Percentiles rank a stretch among this genome's conserved stretches.
Conservation (phyloP, 345 rosid genomes). For the Camelina sativa region DNA sequence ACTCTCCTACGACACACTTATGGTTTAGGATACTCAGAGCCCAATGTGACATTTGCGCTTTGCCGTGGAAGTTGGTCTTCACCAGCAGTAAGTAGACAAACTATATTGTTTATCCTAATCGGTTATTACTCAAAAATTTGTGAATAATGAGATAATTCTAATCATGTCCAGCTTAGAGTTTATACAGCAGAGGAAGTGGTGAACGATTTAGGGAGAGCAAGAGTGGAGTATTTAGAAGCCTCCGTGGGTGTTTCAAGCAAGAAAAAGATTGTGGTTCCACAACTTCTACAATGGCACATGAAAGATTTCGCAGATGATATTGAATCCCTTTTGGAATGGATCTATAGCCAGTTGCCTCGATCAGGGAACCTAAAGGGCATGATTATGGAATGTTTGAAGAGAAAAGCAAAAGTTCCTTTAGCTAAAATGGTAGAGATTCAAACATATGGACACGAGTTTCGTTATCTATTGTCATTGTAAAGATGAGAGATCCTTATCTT, state of each 20-base stretch:
- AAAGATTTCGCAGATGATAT: slow-evolving; percentile 82
- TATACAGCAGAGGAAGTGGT: slow-evolving; percentile 71
- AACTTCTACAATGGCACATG: slow-evolving; percentile 90
- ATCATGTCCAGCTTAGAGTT: slow-evolving; percentile 68
- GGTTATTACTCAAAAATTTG: background rate
- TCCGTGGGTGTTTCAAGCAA: slow-evolving; percentile 78
- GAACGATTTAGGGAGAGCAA: slow-evolving; percentile 76
- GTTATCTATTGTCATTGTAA: slow-evolving; percentile 65
- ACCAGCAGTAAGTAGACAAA: slow-evolving; percentile 70
- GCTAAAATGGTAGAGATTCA: slow-evolving; percentile 70
- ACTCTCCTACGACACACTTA: slow-evolving; percentile 71
- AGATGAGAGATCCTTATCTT: background rate
- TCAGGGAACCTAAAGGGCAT: slow-evolving; percentile 62
- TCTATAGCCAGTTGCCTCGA: slow-evolving; percentile 81
- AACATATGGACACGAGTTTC: slow-evolving; percentile 77
- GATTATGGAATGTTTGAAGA: slow-evolving; percentile 76
- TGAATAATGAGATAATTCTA: background rate
- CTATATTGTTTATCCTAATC: background rate
- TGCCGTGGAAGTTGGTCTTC: slow-evolving; percentile 96
- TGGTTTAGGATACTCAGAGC: slow-evolving; percentile 90
- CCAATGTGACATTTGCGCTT: slow-evolving; percentile 86
- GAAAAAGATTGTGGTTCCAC: slow-evolving; percentile 79
- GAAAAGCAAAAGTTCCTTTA: slow-evolving; percentile 53
- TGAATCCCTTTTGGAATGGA: slow-evolving; percentile 85
- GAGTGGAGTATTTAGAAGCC: slow-evolving; percentile 80